phyloP scores from a whole-genome alignment of 1,284 basidiomycete species.

The Anthracocystis walkeri region DNA sequence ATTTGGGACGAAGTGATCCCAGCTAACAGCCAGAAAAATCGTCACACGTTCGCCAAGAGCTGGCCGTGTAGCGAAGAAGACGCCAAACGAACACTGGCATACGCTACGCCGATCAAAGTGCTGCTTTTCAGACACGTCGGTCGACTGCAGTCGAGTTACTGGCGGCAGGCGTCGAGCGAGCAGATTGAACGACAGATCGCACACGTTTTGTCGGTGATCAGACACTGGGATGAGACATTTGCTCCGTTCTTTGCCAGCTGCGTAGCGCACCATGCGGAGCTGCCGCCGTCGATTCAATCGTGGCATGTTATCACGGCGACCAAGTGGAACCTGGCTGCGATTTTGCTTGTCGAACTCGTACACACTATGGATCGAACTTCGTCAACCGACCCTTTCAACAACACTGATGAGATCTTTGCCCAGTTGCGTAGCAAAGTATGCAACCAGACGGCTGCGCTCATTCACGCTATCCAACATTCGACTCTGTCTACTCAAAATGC shows the following conservation, averaged over 20 bases:
- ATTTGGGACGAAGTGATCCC: conserved; percentile 50
- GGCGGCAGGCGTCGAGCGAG: conserved; percentile 32
- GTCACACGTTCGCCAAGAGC: conserved; percentile 27
- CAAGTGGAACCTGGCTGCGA: conserved; percentile 42
- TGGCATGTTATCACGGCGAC: conserved; percentile 43
- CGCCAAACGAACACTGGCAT: conserved; percentile 32
- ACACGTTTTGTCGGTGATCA: conserved; percentile 30
- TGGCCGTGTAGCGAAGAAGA: conserved; percentile 41
- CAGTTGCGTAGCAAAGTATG: conserved; percentile 27
- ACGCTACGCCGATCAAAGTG: conserved; percentile 45
- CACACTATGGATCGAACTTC: conserved; percentile 29
- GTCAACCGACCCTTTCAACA: conserved; percentile 20
- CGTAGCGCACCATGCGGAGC: conserved; percentile 22
- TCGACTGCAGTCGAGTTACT: conserved; percentile 37
- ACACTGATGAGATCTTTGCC: conserved; percentile 29
- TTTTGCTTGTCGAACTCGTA: conserved; percentile 41
- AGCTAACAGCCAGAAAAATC: conserved; percentile 27
- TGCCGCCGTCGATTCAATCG: conserved; percentile 33
- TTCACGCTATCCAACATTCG: conserved; percentile 40
- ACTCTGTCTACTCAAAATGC: not conserved
- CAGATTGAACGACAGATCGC: conserved; percentile 40
- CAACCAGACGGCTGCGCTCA: conserved; percentile 39
- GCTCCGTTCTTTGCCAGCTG: conserved; percentile 40
- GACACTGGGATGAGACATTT: conserved; percentile 42
- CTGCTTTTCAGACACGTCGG: conserved; percentile 48